A percentile compares a stretch with the other conserved stretches of the same genome.
phyloP scores from a whole-genome alignment of 441 rosid genomes.

The Theobroma grandiflorum region DNA sequence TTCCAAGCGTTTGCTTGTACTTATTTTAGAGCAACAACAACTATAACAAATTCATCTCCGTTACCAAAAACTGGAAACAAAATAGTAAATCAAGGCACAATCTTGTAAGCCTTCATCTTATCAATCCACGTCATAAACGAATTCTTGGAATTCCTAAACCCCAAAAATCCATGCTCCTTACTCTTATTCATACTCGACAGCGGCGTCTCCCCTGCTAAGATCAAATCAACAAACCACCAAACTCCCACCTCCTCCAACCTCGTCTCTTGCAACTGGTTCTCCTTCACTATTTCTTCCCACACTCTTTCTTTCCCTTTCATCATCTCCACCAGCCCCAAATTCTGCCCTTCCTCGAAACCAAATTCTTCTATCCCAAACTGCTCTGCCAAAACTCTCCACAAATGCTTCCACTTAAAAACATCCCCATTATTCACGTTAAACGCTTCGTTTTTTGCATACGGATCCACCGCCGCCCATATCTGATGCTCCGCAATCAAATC shows the following conservation, averaged over 20 bases:
- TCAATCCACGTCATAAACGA: slow-evolving; percentile 76
- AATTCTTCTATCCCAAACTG: slow-evolving; percentile 76
- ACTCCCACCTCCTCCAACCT: slow-evolving; percentile 60
- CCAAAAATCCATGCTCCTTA: slow-evolving; percentile 83
- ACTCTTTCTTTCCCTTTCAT: slow-evolving; percentile 72
- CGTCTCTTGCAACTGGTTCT: slow-evolving; percentile 60
- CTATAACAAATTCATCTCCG: not conserved
- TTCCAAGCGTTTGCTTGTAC: not conserved
- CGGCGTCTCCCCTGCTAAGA: slow-evolving; percentile 28
- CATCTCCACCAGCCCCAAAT: slow-evolving; percentile 53
- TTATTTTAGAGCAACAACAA: not conserved
- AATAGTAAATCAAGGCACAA: slow-evolving; percentile 59
- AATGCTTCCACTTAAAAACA: slow-evolving; percentile 81
- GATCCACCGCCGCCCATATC: slow-evolving; percentile 84
- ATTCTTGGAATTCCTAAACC: slow-evolving; percentile 79
- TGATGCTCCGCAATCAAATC: slow-evolving; percentile 80
- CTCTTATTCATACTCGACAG: slow-evolving; percentile 77
- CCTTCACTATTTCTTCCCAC: slow-evolving; percentile 81
- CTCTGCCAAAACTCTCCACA: slow-evolving; percentile 82
- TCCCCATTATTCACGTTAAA: slow-evolving; percentile 76
- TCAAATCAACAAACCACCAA: slow-evolving; percentile 72
- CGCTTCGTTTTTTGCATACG: slow-evolving; percentile 59
- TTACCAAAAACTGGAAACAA: not conserved
- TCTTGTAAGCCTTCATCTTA: slow-evolving; percentile 69
- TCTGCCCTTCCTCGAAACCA: slow-evolving; percentile 60